These are phyloP conservation scores for Botrytis porri DNA, from an alignment of 2,329 filamentous ascomycete species.

Conservation along the genomic window DNA sequence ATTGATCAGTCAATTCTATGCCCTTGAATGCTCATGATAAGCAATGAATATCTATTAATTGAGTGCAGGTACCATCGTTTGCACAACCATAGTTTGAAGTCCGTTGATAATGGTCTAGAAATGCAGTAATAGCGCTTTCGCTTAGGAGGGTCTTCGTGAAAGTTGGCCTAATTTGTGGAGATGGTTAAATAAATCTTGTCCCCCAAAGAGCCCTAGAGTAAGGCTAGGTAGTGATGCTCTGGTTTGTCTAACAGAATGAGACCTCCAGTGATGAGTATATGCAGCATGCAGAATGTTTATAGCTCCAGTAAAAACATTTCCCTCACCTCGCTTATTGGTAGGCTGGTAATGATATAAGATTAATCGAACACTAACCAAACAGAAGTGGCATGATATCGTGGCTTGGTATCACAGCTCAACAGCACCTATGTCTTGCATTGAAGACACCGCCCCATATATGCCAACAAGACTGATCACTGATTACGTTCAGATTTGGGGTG, in stretches of 20 bases:
- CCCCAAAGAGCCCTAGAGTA: background rate
- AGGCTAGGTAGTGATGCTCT: background rate
- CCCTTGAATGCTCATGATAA: background rate
- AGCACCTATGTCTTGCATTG: background rate
- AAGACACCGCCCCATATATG: background rate
- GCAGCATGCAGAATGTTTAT: background rate
- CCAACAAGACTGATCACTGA: background rate
- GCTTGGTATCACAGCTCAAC: background rate
- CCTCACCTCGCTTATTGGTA: background rate
- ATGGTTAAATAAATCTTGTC: background rate
- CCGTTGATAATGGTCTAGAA: background rate
- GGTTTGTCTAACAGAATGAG: background rate
- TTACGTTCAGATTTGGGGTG: background rate
- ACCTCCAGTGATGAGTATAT: background rate
- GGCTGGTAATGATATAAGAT: background rate
- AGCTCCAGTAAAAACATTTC: background rate
- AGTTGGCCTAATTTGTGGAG: background rate
- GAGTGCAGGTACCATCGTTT: background rate
- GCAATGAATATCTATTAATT: background rate
- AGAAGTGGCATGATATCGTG: background rate
- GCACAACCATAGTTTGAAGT: background rate
- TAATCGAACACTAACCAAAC: background rate
- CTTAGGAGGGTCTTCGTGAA: background rate
- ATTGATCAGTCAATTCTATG: background rate
- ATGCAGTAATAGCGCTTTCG: background rate